Base-by-base conservation (phyloP, 2,329 filamentous ascomycete genomes). In the Reticulascus tulasneorum region DNA sequence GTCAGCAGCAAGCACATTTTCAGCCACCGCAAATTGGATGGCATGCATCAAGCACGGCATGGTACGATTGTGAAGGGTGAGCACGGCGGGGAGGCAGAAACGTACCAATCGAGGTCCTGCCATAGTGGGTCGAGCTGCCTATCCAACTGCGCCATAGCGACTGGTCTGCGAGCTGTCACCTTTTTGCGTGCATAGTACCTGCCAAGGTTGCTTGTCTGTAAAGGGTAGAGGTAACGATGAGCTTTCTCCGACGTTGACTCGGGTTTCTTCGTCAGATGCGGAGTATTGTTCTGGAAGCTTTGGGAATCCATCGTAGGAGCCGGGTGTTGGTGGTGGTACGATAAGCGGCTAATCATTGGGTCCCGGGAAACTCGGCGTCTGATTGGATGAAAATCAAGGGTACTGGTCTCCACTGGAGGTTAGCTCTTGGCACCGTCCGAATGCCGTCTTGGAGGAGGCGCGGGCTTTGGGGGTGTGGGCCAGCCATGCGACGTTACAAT, bases 31-130 rank as follows among this genome's bases (percentile, higher is more conserved):
- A 16, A 19, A 26, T 19, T 5, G 7, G 34, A 36, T 20, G 28
- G 13, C 16, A 24, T n/a, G n/a, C 26, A 18, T 32, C 22, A 20
- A 30, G 15, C 28, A 28, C 28, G n/a, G 24, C 29, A 21, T 15
- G 18, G 18, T 25, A 40, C 24, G 18, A 8, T 23, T 15, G 29
- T 17, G 23, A 29, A 22, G 22, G 27, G 15, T 40, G 32, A 23
- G 40, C 36, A 11, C 37, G 25, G 23, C 27, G 28, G 26, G 19
- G 20, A 33, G 12, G 30, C 12, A 34, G 19, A 40, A 31, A 71
- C 79, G 54, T 75, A 87, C 84, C 82, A 84, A 65, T 87, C 79
- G 53, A 86, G 72, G 59, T 86, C 75, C 55, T 86, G 79, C 84
- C 84, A 88, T 71, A 79, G 67, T 69, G 73, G 73, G 66, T 80